A percentile compares a stretch with the other conserved stretches of the same genome.
phyloP scores from a whole-genome alignment of 2,329 filamentous ascomycete genomes.

The Claviceps digitariae region DNA sequence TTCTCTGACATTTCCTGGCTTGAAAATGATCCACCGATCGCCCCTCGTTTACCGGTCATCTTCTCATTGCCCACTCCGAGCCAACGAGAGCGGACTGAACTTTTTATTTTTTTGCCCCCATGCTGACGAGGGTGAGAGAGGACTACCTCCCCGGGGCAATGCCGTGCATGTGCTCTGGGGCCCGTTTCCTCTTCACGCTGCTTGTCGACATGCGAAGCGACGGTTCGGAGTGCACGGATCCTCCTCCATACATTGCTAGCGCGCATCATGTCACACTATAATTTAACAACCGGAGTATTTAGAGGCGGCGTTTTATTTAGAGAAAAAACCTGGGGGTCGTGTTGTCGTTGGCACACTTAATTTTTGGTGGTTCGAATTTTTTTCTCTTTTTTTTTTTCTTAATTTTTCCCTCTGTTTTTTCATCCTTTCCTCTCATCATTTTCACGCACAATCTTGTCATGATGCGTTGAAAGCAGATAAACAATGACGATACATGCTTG shows the following conservation, averaged over 20 bases:
- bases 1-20: neutral
- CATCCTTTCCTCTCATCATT: neutral
- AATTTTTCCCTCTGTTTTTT: neutral
- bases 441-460: slow-evolving; percentile 1
- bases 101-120: neutral
- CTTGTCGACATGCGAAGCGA: neutral
- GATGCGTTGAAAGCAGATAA: neutral
- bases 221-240: neutral
- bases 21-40: neutral
- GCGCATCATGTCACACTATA: neutral
- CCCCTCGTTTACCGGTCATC: neutral
- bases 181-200: neutral
- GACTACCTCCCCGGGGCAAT: neutral
- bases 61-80: neutral
- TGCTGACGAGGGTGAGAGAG: neutral
- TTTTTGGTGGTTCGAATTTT: neutral
- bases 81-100: neutral
- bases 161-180: neutral
- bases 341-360: neutral
- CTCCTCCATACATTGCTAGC: neutral
- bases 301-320: slow-evolving; percentile 5
- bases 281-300: slow-evolving; percentile 1
- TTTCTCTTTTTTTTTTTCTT: neutral
- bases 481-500: slow-evolving; percentile 2
- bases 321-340: slow-evolving; percentile 1